Base-by-base conservation (phyloP, 371 early-diverging fungal species). In the Circinella minor region DNA sequence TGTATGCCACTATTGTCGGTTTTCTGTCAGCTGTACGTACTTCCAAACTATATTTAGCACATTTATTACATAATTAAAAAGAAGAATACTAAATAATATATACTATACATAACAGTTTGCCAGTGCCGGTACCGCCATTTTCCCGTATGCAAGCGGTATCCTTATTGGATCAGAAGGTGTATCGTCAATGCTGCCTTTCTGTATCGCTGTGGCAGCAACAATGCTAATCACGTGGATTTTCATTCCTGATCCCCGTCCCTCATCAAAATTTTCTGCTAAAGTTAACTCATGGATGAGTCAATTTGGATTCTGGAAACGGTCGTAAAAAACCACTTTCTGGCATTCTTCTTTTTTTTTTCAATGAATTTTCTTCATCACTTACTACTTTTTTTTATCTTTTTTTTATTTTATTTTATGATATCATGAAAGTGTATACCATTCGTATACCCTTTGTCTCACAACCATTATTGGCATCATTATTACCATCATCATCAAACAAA, bases 71-170 rank as follows among this genome's bases (percentile, higher is more conserved):
- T 27, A 27, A 63, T 67, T 67, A 11, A 43, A 43, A 9, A 2
- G 11, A 43, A 9, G 11, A 9, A 43, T 43, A 43, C 43, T 9
- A 1, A 43, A 43, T 9, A 11, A 43, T 9, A 43, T 9, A 43
- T 9, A 43, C 43, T 11, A 6, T 43, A n/a, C 14, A 36, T 27
- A 54, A 61, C 34, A 72, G 70, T 69, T 70, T 60, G 77, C 67
- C 3, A 70, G 70, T 43, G 73, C 68, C 3, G 77, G 77, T 39
- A 49, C 72, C 9, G 77, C 77, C 7, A 36, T 77, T 13, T 70
- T 77, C 47, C 77, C 77, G 36, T 77, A 71, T 43, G 55, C 65
- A 20, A 71, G 65, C 9, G 74, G 77, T 51, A 62, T 72, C 5
- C 61, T 77, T 4, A 71, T 74, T 20, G 70, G 71, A 14, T 55